Base-by-base conservation (phyloP, 139 green algal species). In the Chlamydomonas sp. region DNA sequence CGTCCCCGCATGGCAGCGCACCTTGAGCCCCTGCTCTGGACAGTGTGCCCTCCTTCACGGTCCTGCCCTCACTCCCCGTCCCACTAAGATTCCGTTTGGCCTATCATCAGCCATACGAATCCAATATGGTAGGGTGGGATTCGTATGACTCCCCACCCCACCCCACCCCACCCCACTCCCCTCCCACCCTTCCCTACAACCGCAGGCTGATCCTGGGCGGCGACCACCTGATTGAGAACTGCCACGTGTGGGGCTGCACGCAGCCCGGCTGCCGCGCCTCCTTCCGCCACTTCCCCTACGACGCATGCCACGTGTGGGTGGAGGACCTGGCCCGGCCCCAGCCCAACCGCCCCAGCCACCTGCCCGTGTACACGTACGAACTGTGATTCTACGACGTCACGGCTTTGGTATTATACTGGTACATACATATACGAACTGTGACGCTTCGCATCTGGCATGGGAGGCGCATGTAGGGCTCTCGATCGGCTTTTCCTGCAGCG, bases 171-270 rank as follows among this genome's bases (percentile, higher is more conserved):
- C 75, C 31, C 20, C 58, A 31, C 7, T 58, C 58, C 58, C 14
- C 62, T 4, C 78, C 18, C 62, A 18, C 18, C 2, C 20, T 18
- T 20, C 78, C 78, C 61, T 62, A 5, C 4, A 2, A 12, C 62
- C 18, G 15, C 61, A 86, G 89, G 57, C 77, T 94, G 3, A 86
- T 94, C 9, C 84, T 94, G 63, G 90, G 90, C 5, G 92, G 92
- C 0, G 92, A 94, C 63, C 90, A 94, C 64, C 80, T 94, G 59
- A 93, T 94, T 57, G 92, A 94, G 58, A 74, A 86, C 83, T 89
- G 80, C 71, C 91, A 91, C 66, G 85, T 90, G 66, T 93, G 89
- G 91, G 88, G 82, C 3, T 93, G 91, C 84, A 80, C 71, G 12
- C n/a, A 6, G 10, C 12, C 66, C 66, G 12, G 66, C 62, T 87